These are phyloP conservation scores for Saccharata proteae DNA, from an alignment of 2,329 filamentous ascomycete genomes.

Conservation along the genomic window DNA sequence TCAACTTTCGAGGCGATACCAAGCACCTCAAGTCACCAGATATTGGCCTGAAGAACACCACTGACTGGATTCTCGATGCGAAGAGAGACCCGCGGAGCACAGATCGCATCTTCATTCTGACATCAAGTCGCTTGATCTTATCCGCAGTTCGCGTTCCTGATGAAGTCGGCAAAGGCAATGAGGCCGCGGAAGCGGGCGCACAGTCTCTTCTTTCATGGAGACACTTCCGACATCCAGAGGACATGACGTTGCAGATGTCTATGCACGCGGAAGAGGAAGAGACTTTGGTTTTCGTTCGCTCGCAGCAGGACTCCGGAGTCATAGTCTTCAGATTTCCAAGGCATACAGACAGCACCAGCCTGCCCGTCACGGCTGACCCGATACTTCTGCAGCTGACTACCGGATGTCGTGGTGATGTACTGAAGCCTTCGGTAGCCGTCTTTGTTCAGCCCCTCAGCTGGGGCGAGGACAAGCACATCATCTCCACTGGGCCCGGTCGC, in stretches of 20 bases:
- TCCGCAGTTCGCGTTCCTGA: slow-evolving; percentile 29
- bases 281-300: slow-evolving; percentile 20
- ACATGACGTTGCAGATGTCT: slow-evolving; percentile 35
- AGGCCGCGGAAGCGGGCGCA: slow-evolving; percentile 16
- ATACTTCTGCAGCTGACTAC: too few relatives aligned
- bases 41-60: slow-evolving; percentile 15
- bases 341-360: slow-evolving; percentile 8
- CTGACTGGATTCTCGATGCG: slow-evolving; percentile 46
- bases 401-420: too few relatives aligned
- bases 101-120: slow-evolving; percentile 47
- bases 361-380: slow-evolving; percentile 2
- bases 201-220: slow-evolving; percentile 34
- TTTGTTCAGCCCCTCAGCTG: slow-evolving; percentile 12
- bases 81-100: slow-evolving; percentile 35
- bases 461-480: slow-evolving; percentile 4
- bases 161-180: slow-evolving; percentile 12
- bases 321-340: slow-evolving; percentile 19
- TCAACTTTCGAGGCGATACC: slow-evolving; percentile 19
- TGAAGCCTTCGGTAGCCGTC: too few relatives aligned
- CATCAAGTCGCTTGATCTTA: slow-evolving; percentile 39
- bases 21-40: slow-evolving; percentile 14
- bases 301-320: slow-evolving; percentile 18
- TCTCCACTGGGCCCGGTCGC: slow-evolving; percentile 7
- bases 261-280: slow-evolving; percentile 19
- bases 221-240: slow-evolving; percentile 43